Conservation (phyloP, 2,329 filamentous ascomycete genomes). For the Aspergillus glaucus region DNA sequence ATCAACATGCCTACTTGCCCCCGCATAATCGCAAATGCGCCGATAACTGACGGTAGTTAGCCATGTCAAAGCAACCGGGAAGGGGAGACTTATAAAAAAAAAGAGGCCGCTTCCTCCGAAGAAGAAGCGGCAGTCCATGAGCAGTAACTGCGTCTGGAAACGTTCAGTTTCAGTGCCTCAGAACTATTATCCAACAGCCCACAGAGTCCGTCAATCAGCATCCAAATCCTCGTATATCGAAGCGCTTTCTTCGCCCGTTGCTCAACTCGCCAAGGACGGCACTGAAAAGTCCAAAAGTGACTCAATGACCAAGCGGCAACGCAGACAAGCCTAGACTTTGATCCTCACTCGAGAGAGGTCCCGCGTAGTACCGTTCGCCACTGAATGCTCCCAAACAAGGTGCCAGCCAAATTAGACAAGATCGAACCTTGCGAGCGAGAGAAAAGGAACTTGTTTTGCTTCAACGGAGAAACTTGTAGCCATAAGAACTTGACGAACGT, state of each 20-base stretch:
- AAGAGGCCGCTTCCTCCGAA: constrained; percentile 21
- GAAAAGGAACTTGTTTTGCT: constrained; percentile 5
- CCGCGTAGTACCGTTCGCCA: constrained; percentile 38
- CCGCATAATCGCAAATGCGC: not conserved
- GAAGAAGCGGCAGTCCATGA: constrained; percentile 24
- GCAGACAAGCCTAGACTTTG: constrained; percentile 89
- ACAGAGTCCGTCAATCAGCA: not conserved
- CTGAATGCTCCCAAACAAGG: not conserved
- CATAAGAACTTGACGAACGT: not conserved
- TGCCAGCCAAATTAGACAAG: constrained; percentile 14
- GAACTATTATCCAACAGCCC: not conserved
- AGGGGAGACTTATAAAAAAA: constrained; percentile 36
- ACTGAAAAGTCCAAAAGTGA: constrained; percentile 1
- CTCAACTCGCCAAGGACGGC: constrained; percentile 9
- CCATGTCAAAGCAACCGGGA: constrained; percentile 5
- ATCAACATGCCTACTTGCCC: not conserved
- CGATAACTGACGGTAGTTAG: constrained; percentile 24
- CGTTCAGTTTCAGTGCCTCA: constrained; percentile 10
- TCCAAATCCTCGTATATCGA: not conserved
- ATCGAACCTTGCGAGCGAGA: constrained; percentile 3
- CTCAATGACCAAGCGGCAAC: constrained; percentile 19
- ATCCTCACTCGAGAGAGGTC: constrained; percentile 91
- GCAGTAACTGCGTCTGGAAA: constrained; percentile 5
- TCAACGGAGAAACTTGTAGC: constrained; percentile 1
- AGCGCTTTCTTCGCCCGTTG: constrained; percentile 12